Evolutionary conservation across 768 basidiomycete genomes (phyloP).

Genomic region (Imleria badia): DNA sequence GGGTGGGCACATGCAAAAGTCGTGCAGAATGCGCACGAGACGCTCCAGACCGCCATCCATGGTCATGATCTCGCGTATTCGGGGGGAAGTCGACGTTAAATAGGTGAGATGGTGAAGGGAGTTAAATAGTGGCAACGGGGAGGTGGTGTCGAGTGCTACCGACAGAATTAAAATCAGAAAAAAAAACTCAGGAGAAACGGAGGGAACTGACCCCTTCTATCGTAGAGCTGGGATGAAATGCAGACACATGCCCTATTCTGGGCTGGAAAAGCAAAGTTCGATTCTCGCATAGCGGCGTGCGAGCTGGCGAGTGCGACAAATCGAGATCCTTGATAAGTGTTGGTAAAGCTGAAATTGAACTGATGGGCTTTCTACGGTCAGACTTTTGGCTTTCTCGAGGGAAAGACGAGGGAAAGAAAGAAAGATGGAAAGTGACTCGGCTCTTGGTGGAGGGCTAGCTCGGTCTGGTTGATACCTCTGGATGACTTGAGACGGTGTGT

Average conservation of each 20-base stretch:
- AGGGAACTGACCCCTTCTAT: constrained; percentile 74
- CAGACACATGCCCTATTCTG: constrained; percentile 95
- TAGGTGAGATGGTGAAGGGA: constrained; percentile 95
- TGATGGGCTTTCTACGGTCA: background rate
- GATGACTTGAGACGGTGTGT: constrained; percentile 34
- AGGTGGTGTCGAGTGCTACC: constrained; percentile 53
- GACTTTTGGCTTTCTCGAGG: background rate
- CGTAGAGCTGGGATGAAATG: constrained; percentile 92
- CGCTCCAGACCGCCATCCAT: constrained; percentile 97
- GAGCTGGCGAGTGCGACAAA: constrained; percentile 17
- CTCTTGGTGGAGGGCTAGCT: constrained; percentile 13
- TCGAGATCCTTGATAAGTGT: constrained; percentile 17
- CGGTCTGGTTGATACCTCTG: constrained; percentile 28
- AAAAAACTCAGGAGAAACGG: background rate
- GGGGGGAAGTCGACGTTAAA: constrained; percentile 94
- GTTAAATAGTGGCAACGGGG: constrained; percentile 76
- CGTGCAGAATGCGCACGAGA: constrained; percentile 86
- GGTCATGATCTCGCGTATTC: constrained; percentile 98
- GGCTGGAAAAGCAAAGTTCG: constrained; percentile 91
- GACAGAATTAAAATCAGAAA: constrained; percentile 4
- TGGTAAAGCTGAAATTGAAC: background rate
- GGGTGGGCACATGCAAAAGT: constrained; percentile 82
- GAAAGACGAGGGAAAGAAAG: constrained; percentile 5
- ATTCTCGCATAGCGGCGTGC: constrained; percentile 73
- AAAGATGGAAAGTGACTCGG: constrained; percentile 17